A percentile compares a stretch with the other conserved stretches of the same genome.
Evolutionary conservation across 441 rosid genomes (phyloP).

Genomic region (Euphorbia schlechtendalii): DNA sequence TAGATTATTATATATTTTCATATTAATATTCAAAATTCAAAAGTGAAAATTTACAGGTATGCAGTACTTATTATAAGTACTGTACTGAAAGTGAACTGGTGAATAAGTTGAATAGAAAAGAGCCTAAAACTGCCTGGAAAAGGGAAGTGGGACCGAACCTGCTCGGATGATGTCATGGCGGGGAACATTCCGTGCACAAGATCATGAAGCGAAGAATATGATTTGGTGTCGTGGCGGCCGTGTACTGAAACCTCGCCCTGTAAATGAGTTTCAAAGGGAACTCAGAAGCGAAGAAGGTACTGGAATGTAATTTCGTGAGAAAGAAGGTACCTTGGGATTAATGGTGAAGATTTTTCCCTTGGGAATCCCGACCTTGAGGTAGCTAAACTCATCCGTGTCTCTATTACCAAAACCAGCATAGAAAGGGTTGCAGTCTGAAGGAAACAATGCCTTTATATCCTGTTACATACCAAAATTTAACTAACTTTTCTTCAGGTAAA

Average conservation of each 20-base stretch:
- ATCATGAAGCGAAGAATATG: slow-evolving; percentile 70
- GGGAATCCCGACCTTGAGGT: slow-evolving; percentile 94
- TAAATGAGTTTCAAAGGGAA: slow-evolving; percentile 21
- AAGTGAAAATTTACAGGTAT: too few species aligned
- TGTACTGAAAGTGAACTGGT: too few species aligned
- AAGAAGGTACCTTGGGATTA: slow-evolving; percentile 76
- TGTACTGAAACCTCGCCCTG: slow-evolving; percentile 95
- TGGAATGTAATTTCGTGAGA: slow-evolving; percentile 3
- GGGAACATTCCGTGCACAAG: slow-evolving; percentile 95
- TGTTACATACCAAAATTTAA: slow-evolving; percentile 24
- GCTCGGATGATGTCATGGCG: slow-evolving; percentile 47
- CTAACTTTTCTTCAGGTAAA: not conserved
- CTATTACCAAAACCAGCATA: slow-evolving; percentile 99
- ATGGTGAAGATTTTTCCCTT: slow-evolving; percentile 89
- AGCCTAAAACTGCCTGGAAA: not conserved
- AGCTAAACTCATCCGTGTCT: slow-evolving; percentile 96
- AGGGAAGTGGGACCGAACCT: slow-evolving; percentile 35
- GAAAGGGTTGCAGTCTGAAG: slow-evolving; percentile 79
- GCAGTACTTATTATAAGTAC: too few species aligned
- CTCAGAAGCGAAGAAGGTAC: not conserved
- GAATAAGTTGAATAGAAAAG: too few species aligned
- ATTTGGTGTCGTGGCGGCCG: slow-evolving; percentile 68
- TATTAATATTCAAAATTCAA: too few species aligned
- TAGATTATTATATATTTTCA: too few species aligned
- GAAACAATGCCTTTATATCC: slow-evolving; percentile 88